Base-by-base conservation (phyloP, 371 early-diverging fungal genomes). In the Mortierella sp. region DNA sequence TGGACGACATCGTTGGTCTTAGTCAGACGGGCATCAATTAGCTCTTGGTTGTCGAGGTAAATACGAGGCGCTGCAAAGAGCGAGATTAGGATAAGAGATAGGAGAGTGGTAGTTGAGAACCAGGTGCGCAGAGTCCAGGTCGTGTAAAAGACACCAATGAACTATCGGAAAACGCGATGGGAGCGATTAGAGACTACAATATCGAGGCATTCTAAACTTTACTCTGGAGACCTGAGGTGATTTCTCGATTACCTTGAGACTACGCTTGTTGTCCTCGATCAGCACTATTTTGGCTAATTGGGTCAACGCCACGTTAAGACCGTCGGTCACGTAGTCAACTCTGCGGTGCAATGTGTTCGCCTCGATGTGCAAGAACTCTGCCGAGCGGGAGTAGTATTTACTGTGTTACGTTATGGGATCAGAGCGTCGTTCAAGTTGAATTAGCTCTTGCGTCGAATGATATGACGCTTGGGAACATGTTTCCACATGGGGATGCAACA, bases 101-200 rank as follows among this genome's bases (percentile, higher is more conserved):
- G 64, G 11, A 87, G 67, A 15, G 82, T 82, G 50, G 85, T 83
- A 23, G 85, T 87, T 4, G 87, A 80, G 19, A 87, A 80, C 64
- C 79, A 83, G 31, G 83, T 86, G 34, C 84, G 84, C 50, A 87
- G 61, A 32, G 86, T 86, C 87, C 87, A 87, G 48, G 86, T 64
- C 24, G 73, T 46, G 51, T 84, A 87, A 28, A 84, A 83, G 46
- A 71, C 58, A 27, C 79, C 79, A 17, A 87, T 58, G 26, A 79
- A 81, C 57, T 83, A 59, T n/a, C n/a, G n/a, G n/a, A n/a, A n/a
- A n/a, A n/a, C n/a, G n/a, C n/a, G n/a, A n/a, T n/a, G n/a, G n/a
- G n/a, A n/a, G n/a, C n/a, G n/a, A n/a, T n/a, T n/a, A n/a, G n/a
- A n/a, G n/a, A n/a, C n/a, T n/a, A n/a, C n/a, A n/a, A n/a, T n/a